Evolutionary conservation across 139 green algal genomes (phyloP), one percentile per base, ranked within the genome.

Genomic region (Coelastrella sp.): DNA sequence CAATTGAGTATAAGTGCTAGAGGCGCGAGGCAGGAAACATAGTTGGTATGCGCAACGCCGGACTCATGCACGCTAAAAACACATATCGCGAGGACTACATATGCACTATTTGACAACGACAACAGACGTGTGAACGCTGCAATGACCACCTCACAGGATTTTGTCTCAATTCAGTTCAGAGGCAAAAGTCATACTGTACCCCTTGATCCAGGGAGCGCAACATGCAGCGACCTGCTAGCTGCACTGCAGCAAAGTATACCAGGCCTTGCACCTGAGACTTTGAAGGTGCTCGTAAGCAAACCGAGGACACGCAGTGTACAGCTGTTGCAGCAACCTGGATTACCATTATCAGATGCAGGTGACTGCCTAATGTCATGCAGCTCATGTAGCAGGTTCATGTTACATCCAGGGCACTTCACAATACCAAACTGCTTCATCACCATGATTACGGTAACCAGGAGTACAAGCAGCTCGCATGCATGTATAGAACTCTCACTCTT

Each of bases 231-330:
- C 30, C 67, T 35, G 57, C 17, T 19, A 25, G 32, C 1, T 40
- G 43, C 30, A 48, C 13, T 81, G 27, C 73, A 68, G 50, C 17
- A 45, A 11, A 50, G 30, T 27, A 19, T 67, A 15, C 73, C 73
- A 34, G 50, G 32, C 17, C 50, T 67, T 23, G 73, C 73, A 4
- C 5, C 25, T 7, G 32, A 71, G 21, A 82, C 75, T 2, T 53
- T 82, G 19, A 82, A 71, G 53, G 50, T 82, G 19, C 75, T 82
- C 13, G 50, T 82, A 1, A 15, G 25, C 75, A 82, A 71, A 23
- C 53, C 23, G 3, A 30, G 23, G n/a, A 57, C 38, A 7, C 43
- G 30, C 21, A 38, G 15, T 38, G n/a, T 82, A 37, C 75, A 82
- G 75, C 75, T 82, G 35, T 11, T 71, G 5, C 5, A 59, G 21